Conservation (phyloP, 176 grass and related monocot species). For the Avena atlantica region DNA sequence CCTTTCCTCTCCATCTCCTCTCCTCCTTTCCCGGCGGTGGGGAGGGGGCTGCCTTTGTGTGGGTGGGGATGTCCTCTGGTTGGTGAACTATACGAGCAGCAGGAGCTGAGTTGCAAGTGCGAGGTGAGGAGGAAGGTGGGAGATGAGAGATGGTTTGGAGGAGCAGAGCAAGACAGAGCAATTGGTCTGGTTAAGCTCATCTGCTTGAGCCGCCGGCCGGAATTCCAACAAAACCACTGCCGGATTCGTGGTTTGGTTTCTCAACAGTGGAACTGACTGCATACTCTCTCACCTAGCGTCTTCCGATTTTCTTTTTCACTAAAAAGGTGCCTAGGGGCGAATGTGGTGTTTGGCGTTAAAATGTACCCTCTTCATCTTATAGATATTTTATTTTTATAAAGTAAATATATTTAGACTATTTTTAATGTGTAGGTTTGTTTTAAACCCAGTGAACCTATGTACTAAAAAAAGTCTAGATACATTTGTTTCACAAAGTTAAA, state of each 20-base stretch:
- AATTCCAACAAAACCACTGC: conserved; percentile 9
- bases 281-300: not conserved
- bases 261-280: not conserved
- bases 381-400: too few species aligned
- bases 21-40: not conserved
- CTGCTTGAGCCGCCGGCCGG: not conserved
- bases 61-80: not conserved
- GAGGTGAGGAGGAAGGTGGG: not conserved
- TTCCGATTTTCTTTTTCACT: not conserved
- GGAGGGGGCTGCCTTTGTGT: not conserved
- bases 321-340: too few species aligned
- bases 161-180: not conserved
- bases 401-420: too few species aligned
- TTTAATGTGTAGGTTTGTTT: too few species aligned
- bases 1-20: not conserved
- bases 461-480: too few species aligned
- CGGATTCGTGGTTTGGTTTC: not conserved
- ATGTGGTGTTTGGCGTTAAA: too few species aligned
- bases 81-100: not conserved
- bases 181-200: not conserved
- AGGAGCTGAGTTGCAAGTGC: not conserved
- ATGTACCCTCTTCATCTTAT: too few species aligned
- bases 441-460: too few species aligned
- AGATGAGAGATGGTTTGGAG: not conserved
- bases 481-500: too few species aligned